Evolutionary conservation across 768 basidiomycete species (phyloP).

Genomic region (Russula emetica): DNA sequence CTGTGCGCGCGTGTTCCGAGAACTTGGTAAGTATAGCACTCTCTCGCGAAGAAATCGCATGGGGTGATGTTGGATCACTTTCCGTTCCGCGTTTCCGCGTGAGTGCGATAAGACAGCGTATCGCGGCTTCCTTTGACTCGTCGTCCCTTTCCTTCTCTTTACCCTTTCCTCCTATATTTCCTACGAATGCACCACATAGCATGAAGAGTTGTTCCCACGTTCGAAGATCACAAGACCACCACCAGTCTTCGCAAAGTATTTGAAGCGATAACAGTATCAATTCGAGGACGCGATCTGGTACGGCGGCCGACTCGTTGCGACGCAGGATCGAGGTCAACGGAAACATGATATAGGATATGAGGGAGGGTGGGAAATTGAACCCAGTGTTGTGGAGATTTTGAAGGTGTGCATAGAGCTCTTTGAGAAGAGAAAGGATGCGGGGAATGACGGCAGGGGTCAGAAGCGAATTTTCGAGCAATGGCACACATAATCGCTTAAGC

Average conservation of each 20-base stretch:
- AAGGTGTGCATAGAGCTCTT: slow-evolving; percentile 48
- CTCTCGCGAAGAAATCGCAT: slow-evolving; percentile 19
- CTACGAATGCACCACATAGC: slow-evolving; percentile 61
- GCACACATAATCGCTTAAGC: slow-evolving; percentile 75
- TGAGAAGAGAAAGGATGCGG: slow-evolving; percentile 48
- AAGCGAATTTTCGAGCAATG: slow-evolving; percentile 66
- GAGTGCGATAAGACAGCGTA: slow-evolving; percentile 59
- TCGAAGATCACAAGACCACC: slow-evolving; percentile 71
- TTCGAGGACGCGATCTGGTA: slow-evolving; percentile 80
- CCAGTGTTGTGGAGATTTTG: slow-evolving; percentile 40
- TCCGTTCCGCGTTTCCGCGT: slow-evolving; percentile 48
- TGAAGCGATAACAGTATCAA: slow-evolving; percentile 57
- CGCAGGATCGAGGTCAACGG: slow-evolving; percentile 83
- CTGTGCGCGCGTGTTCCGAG: slow-evolving; percentile 38
- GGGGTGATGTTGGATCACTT: slow-evolving; percentile 36
- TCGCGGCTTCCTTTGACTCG: slow-evolving; percentile 76
- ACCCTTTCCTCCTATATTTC: slow-evolving; percentile 62
- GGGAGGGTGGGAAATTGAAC: slow-evolving; percentile 45
- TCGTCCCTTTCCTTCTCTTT: slow-evolving; percentile 68
- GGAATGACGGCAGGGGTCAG: slow-evolving; percentile 54
- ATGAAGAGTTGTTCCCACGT: slow-evolving; percentile 86
- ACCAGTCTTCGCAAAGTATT: slow-evolving; percentile 68
- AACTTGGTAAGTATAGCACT: slow-evolving; percentile 40
- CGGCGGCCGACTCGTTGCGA: slow-evolving; percentile 59
- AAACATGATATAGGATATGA: slow-evolving; percentile 83